Evolutionary conservation across 257 asterid genomes (phyloP).

Genomic region (Forsythia suspensa): DNA sequence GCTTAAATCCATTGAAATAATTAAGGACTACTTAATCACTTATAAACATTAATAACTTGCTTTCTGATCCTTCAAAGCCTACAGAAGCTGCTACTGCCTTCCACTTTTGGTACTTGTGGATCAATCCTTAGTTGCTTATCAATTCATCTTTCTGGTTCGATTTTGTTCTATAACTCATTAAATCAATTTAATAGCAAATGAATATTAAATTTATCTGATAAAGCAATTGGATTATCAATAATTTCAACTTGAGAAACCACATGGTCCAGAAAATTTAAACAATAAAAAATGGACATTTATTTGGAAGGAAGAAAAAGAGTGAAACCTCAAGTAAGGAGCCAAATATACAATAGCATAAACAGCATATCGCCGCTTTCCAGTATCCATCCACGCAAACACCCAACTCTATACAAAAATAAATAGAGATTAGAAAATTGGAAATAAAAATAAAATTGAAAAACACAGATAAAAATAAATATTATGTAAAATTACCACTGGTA

Average conservation of each 20-base stretch:
- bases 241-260: not conserved
- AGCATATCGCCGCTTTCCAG: slow-evolving; percentile 75
- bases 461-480: not conserved
- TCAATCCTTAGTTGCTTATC: slow-evolving; percentile 1
- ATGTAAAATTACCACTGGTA: not conserved
- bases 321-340: slow-evolving; percentile 92
- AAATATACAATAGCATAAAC: slow-evolving; percentile 87
- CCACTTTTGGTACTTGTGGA: not conserved
- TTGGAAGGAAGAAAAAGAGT: not conserved
- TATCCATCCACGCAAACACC: slow-evolving; percentile 99
- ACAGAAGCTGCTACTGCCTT: not conserved
- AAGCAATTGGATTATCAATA: not conserved
- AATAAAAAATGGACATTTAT: not conserved
- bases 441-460: not conserved
- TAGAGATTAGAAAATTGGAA: not conserved
- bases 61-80: not conserved
- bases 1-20: not conserved
- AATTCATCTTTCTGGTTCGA: not conserved
- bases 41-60: not conserved
- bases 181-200: not conserved
- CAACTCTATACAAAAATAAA: slow-evolving; percentile 57
- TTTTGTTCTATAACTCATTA: not conserved
- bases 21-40: not conserved
- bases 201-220: not conserved
- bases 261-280: not conserved